Evolutionary conservation across 73 alveolate genomes (phyloP), one percentile per base, ranked within the genome.

Genomic region (Paramecium caudatum): DNA sequence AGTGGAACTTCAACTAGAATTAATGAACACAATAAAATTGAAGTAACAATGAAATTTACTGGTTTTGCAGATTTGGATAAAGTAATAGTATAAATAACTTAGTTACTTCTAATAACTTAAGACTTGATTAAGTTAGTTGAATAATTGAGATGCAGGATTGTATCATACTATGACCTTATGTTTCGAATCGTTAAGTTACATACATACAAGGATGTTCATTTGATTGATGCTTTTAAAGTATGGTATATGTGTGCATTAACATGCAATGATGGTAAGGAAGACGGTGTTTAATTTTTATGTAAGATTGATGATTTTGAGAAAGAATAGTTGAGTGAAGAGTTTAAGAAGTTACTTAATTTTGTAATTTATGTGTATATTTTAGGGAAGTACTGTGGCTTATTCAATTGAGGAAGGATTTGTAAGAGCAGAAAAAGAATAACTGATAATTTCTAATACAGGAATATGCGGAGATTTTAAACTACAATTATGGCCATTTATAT

Each of bases 391-490:
- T 10, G 80, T 55, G 80, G 80, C 80, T 1, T 55, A 27, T 55
- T 19, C 80, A 17, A 55, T 55, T 21, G 80, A 55, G 30, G 80
- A 55, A 3, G 30, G 30, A 7, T 55, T 55, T 25, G 37, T 55
- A 27, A 7, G 30, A 55, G 80, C 23, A 1, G 80, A 55, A 10
- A 55, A 55, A 4, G 80, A 55, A 2, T 8, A 55, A 19, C 23
- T 55, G 13, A 55, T 55, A 55, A 23, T 55, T 19, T 19, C 46
- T 55, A 43, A 55, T 5, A 55, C 80, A 55, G 80, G 80, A 55
- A 55, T 55, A 55, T 55, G 80, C 30, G 80, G 80, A 23, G 80
- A 55, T 55, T 55, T 55, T 6, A 55, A 55, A 55, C 2, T 55
- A 10, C 45, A 55, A 23, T 55, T 55, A 55, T 55, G 80, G 80